Evolutionary conservation across 73 alveolate genomes (phyloP), one percentile per base, ranked within the genome.

Genomic region (Stentor coeruleus): DNA sequence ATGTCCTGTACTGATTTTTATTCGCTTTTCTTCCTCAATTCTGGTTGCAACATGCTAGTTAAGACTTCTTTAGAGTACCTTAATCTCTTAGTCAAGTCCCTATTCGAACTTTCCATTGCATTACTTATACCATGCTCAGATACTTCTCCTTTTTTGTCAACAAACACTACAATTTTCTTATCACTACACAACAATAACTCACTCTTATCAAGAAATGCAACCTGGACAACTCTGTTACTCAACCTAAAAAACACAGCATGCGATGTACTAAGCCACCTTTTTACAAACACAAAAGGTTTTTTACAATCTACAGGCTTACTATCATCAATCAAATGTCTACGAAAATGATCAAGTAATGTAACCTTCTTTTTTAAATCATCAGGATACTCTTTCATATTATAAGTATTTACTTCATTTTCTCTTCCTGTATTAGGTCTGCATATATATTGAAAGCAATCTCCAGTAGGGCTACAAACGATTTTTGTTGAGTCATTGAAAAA

Each of bases 221-320:
- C 99, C 90, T 97, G 97, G 77, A 97, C 99, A 58, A 95, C 92
- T 85, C 96, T 97, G 82, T 95, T 96, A 3, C 98, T 93, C 38
- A 97, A 89, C 86, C 99, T 89, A 90, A 97, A 97, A 93, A 97
- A 87, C 58, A 96, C 91, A 57, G 99, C 99, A 88, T 97, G 99
- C 49, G 95, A 88, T 28, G 99, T 96, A 88, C 95, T 86, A 94
- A 97, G 92, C 98, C 98, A 97, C 88, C 94, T 97, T 88, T 96
- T 97, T 49, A 97, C 96, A 86, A 92, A 97, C 39, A 92, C 75
- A 76, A 81, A 89, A 59, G 87, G 35, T 57, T 82, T 73, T 14
- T 42, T 49, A 38, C 41, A 72, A 59, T 28, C 76, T 38, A 82
- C 87, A 33, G 77, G 83, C n/a, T 41, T 38, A 40, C 75, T 73